Evolutionary conservation across 495 filamentous ascomycete species (phyloP).

Genomic region (Daldinia grandis): DNA sequence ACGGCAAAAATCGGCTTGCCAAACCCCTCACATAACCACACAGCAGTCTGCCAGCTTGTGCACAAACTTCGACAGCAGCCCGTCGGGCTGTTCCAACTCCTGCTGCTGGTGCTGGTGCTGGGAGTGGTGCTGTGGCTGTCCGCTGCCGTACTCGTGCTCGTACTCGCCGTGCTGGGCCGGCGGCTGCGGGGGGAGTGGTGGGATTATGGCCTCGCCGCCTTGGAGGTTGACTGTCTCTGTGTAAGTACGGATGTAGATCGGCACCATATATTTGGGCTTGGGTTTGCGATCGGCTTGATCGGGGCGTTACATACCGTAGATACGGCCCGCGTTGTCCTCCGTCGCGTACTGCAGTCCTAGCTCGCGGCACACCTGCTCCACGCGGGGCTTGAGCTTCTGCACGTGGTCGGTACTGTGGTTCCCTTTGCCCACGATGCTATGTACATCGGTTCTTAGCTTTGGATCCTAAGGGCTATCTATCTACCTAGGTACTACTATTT

Average conservation of each 20-base stretch:
- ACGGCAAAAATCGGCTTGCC: not conserved
- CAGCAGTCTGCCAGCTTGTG: conserved; percentile 75
- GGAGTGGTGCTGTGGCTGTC: conserved; percentile 47
- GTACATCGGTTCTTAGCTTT: not conserved
- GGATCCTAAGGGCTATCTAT: not conserved
- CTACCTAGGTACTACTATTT: not conserved
- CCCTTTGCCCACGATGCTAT: conserved; percentile 87
- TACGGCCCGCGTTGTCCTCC: conserved; percentile 86
- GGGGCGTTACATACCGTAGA: conserved; percentile 59
- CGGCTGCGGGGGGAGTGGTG: conserved; percentile 63
- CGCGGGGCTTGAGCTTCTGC: conserved; percentile 89
- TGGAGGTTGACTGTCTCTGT: conserved; percentile 45
- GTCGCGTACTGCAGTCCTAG: conserved; percentile 81
- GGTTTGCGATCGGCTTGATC: conserved; percentile 56
- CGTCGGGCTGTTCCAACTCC: conserved; percentile 63
- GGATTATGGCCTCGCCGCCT: conserved; percentile 48
- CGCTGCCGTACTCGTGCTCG: conserved; percentile 25
- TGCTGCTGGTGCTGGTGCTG: conserved; percentile 46
- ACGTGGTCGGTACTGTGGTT: conserved; percentile 83
- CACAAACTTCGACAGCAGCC: conserved; percentile 68
- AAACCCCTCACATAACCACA: conserved; percentile 72
- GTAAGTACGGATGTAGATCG: not conserved
- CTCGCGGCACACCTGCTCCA: conserved; percentile 84
- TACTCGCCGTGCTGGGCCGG: conserved; percentile 33
- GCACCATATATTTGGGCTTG: not conserved